Evolutionary conservation across 805 yeast species (phyloP).

Genomic region (Starmerella bacillaris): DNA sequence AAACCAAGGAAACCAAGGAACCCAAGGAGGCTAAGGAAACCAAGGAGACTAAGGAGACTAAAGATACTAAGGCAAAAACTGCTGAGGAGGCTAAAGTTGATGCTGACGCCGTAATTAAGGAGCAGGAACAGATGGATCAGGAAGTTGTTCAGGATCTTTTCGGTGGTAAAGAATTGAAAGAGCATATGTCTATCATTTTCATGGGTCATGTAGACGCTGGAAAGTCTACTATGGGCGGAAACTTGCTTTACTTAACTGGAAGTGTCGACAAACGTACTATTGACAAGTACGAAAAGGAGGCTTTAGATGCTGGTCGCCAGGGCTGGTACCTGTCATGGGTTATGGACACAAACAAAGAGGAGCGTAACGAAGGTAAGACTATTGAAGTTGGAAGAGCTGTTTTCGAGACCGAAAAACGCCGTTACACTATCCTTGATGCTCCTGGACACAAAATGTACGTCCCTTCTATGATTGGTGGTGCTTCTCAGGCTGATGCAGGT

Average conservation of each 20-base stretch:
- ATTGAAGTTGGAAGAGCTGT: constrained; percentile 97
- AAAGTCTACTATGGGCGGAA: constrained; percentile 98
- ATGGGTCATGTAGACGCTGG: constrained; percentile 99
- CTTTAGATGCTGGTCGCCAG: constrained; percentile 98
- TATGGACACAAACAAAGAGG: constrained; percentile 98
- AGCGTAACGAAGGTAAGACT: constrained; percentile 96
- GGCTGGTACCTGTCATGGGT: constrained; percentile 99
- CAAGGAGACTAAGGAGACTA: constrained; percentile 1
- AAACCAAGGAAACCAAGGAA: neutral
- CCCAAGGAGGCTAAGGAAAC: constrained; percentile 4
- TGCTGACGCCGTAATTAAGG: constrained; percentile 17
- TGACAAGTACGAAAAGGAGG: constrained; percentile 95
- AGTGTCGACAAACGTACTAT: constrained; percentile 97
- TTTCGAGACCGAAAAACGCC: constrained; percentile 93
- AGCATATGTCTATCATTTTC: constrained; percentile 87
- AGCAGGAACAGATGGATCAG: constrained; percentile 31
- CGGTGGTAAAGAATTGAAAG: constrained; percentile 45
- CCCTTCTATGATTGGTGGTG: constrained; percentile 99
- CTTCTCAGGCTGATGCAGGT: constrained; percentile 98
- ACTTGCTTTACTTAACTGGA: constrained; percentile 78
- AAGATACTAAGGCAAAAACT: constrained; percentile 1
- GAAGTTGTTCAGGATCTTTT: constrained; percentile 81
- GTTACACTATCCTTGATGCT: constrained; percentile 95
- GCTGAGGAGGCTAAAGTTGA: constrained; percentile 6
- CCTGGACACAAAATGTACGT: constrained; percentile 99